Evolutionary conservation across 495 filamentous ascomycete genomes (phyloP), one percentile per base, ranked within the genome.

Genomic region (Astrothelium subdiscretum): DNA sequence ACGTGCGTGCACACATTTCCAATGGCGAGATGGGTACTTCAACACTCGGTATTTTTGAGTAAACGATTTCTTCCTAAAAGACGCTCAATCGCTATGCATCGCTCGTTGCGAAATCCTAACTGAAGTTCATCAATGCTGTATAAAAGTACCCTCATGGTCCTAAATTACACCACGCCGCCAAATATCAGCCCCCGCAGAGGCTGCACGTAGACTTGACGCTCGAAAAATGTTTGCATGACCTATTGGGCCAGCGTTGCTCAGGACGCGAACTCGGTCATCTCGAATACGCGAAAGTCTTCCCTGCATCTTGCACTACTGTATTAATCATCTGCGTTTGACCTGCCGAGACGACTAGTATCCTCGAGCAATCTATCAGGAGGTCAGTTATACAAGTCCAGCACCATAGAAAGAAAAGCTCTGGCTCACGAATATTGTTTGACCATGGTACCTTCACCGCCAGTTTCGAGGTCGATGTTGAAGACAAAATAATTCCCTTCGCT

Each of bases 401-500:
- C 26, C 26, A 10, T 27, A 13, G 51, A 15, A 24, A 27, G 1
- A 32, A 57, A 20, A 24, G 2, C 26, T 0, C 15, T 10, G 5
- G 71, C 76, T 71, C 65, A 78, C 76, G 75, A 76, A 68, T 89
- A 96, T 72, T 95, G 90, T 70, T 95, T 95, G 35, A 89, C 84
- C 64, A 97, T 72, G 29, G 85, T 87, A 1, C 95, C 94, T 75
- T 97, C 94, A n/a, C 94, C 94, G 32, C 94, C 94, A 65, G 87
- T 90, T 58, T 96, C 91, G 79, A 98, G 81, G 70, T 98, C 92
- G 43, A 98, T 90, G 63, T 87, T 92, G 72, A 89, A 97, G 18
- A 97, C 89, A 66, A 92, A 97, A 68, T 96, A 97, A 26, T 85
- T 85, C 15, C 94, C 94, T 71, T 97, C 95, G 65, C 87, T 96